Conservation (phyloP, 352 stramenopile genomes). For the Pythium graminicola region DNA sequence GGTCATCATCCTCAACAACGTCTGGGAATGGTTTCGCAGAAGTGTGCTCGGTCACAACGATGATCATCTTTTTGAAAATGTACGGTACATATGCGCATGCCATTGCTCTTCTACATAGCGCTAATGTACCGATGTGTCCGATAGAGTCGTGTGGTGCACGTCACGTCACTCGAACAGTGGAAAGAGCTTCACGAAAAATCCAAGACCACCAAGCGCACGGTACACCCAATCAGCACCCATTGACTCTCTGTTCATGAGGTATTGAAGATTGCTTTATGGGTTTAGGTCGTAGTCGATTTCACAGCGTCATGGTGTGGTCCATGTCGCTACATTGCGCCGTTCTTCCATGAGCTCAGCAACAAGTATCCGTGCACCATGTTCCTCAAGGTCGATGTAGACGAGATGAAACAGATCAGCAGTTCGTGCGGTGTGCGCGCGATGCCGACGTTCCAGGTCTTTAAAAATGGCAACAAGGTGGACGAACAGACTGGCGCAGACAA, state of each 20-base stretch:
- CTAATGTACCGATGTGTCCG: background rate
- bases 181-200: constrained; percentile 65
- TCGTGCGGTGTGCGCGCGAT: constrained; percentile 84
- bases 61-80: constrained; percentile 30
- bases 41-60: constrained; percentile 55
- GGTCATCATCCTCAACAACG: constrained; percentile 57
- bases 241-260: background rate
- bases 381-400: constrained; percentile 87
- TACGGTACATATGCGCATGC: constrained; percentile 1
- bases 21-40: constrained; percentile 67
- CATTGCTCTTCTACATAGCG: background rate
- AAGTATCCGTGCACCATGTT: constrained; percentile 83
- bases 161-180: constrained; percentile 62
- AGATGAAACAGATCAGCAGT: constrained; percentile 59
- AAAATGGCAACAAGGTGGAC: constrained; percentile 82
- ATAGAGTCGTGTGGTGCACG: constrained; percentile 63
- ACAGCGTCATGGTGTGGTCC: constrained; percentile 85
- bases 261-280: background rate
- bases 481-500: constrained; percentile 84
- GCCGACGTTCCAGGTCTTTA: constrained; percentile 96
- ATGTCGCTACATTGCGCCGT: constrained; percentile 80
- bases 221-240: constrained; percentile 9
- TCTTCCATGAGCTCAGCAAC: constrained; percentile 80
- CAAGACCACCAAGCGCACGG: constrained; percentile 59
- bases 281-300: constrained; percentile 78